Conservation (phyloP, 139 green algal genomes). For the Chlamydomonas urium region DNA sequence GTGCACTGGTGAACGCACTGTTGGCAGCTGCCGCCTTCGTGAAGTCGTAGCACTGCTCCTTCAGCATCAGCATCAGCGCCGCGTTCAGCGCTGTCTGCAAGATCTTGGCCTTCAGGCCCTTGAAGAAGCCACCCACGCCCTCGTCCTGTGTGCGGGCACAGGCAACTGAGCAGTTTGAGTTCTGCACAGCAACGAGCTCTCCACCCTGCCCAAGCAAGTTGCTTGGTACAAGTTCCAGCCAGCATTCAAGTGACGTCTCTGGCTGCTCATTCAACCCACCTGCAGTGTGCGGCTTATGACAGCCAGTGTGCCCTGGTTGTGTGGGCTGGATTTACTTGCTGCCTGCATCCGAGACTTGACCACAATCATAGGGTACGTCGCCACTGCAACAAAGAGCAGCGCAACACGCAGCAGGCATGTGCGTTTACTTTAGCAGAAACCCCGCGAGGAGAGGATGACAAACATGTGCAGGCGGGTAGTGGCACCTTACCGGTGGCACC, state of each 20-base stretch:
- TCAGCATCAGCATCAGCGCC: constrained; percentile 74
- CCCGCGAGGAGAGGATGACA: no score
- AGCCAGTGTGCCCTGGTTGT: neutral
- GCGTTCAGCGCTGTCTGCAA: constrained; percentile 71
- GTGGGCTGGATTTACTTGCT: neutral
- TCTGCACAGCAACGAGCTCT: no score
- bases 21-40: no score
- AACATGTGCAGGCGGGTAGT: no score
- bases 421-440: no score
- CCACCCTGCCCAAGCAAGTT: no score
- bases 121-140: constrained; percentile 60
- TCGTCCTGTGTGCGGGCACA: constrained; percentile 36
- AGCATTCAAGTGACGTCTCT: no score
- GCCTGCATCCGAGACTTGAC: constrained; percentile 83
- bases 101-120: constrained; percentile 77
- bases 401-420: no score
- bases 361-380: constrained; percentile 90
- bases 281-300: neutral
- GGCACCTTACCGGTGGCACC: constrained; percentile 18
- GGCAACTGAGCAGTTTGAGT: constrained; percentile 5
- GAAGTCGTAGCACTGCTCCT: constrained; percentile 77
- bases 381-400: no score
- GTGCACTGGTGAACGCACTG: no score
- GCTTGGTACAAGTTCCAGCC: no score
- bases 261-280: no score